phyloP scores from a whole-genome alignment of 768 basidiomycete species.

The Collybiopsis confluens region DNA sequence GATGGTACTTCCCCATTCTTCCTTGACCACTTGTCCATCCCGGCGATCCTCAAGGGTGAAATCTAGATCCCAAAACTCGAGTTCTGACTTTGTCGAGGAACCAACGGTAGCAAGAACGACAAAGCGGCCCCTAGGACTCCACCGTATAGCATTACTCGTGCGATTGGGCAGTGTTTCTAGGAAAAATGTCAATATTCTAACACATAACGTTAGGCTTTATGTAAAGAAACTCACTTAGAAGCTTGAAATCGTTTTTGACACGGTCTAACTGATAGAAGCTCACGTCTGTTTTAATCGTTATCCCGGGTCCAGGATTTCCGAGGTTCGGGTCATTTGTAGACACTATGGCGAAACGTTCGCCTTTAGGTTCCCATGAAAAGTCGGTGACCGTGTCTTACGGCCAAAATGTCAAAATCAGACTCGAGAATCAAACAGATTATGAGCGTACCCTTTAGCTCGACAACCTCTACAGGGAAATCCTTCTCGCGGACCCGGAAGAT shows the following conservation, averaged over 20 bases:
- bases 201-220: slow-evolving; percentile 9
- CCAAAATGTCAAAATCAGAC: slow-evolving; percentile 8
- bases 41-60: slow-evolving; percentile 69
- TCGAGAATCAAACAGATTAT: not conserved
- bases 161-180: slow-evolving; percentile 73
- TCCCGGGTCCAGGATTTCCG: slow-evolving; percentile 83
- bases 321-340: slow-evolving; percentile 92
- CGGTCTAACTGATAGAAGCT: slow-evolving; percentile 94
- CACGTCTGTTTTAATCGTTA: slow-evolving; percentile 94
- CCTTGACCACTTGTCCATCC: slow-evolving; percentile 48
- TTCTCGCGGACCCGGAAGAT: slow-evolving; percentile 97
- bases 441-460: slow-evolving; percentile 85
- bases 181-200: slow-evolving; percentile 8
- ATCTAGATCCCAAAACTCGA: slow-evolving; percentile 99
- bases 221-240: slow-evolving; percentile 64
- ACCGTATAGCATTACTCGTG: slow-evolving; percentile 90
- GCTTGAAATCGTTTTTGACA: slow-evolving; percentile 89
- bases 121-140: slow-evolving; percentile 96
- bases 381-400: slow-evolving; percentile 82
- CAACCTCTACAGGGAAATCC: slow-evolving; percentile 94
- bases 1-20: slow-evolving; percentile 84
- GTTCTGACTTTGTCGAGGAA: slow-evolving; percentile 90
- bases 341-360: slow-evolving; percentile 93
- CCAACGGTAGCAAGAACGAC: slow-evolving; percentile 95
- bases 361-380: slow-evolving; percentile 99